phyloP scores from a whole-genome alignment of 306 rosid species.

The Cicer chorassanicum region DNA sequence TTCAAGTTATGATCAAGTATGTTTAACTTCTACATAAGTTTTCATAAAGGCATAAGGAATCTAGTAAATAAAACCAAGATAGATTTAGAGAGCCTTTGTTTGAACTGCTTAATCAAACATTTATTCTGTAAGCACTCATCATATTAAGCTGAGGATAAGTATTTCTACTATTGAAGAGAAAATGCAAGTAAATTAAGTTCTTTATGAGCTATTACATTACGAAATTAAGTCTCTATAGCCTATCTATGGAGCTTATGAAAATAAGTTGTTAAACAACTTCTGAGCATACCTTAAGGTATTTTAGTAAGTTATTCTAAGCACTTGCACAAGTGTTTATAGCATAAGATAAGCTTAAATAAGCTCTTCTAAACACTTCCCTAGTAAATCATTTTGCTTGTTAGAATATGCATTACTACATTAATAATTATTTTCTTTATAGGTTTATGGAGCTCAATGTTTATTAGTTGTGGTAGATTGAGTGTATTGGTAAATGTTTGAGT shows the following conservation, averaged over 20 bases:
- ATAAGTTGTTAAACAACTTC: background rate
- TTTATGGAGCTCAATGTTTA: slow-evolving; percentile 23
- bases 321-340: background rate
- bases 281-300: background rate
- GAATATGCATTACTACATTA: background rate
- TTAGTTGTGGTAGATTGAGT: slow-evolving; percentile 23
- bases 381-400: slow-evolving; percentile 19
- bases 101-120: background rate
- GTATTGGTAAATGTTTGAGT: slow-evolving; percentile 21
- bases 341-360: background rate
- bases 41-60: background rate
- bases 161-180: slow-evolving; percentile 2
- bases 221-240: background rate
- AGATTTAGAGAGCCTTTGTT: background rate
- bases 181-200: background rate
- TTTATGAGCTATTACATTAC: background rate
- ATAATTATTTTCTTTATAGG: slow-evolving; percentile 2
- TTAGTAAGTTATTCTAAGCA: background rate
- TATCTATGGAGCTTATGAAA: background rate
- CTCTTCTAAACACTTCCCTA: background rate
- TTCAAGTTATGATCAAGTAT: slow-evolving; percentile 10
- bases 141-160: background rate
- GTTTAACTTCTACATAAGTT: background rate
- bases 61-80: background rate
- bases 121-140: background rate